Evolutionary conservation across 306 rosid genomes (phyloP), one percentile per base, ranked within the genome.

Genomic region (Gillenia trifoliata): DNA sequence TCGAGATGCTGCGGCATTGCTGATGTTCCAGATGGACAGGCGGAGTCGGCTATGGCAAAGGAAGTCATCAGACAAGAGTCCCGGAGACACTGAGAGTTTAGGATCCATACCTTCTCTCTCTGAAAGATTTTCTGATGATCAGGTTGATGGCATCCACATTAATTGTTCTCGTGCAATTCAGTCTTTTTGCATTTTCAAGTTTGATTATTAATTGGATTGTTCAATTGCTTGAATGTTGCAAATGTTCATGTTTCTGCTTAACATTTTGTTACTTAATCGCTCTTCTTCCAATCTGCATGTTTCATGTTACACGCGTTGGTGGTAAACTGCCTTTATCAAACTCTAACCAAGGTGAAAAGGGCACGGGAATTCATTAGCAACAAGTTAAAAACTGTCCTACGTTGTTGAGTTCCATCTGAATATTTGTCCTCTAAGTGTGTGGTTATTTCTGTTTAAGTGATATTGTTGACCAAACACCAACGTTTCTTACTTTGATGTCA

Each of bases 21-120:
- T 45, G 75, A 43, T 15, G 30, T 60, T 73, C 67, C 47, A 74
- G 82, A 92, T 92, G 97, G 91, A 92, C 80, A 64, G 91, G 50
- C 75, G 89, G 79, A 92, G 93, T 77, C 86, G 91, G 92, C 86
- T 92, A 36, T 92, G 97, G 97, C 86, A 91, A 36, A 83, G 90
- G 79, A 92, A 89, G 78, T 89, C 96, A 23, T 86, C 90, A 1
- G 93, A 86, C 82, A 92, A 88, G 85, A 88, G 90, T 78, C 88
- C 86, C 0, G 93, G 91, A 13, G 93, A 88, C 74, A 89, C 93
- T 0, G 97, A 89, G 86, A 92, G 97, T 82, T 86, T 90, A 0
- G 91, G 93, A 49, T 89, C 97, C 17, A 59, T 86, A 20, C 89
- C 97, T 68, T 89, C 96, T 26, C 85, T 80, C 28, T 91, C 93